Evolutionary conservation across 2,329 filamentous ascomycete species (phyloP).

Genomic region (Drechslerella stenobrocha): DNA sequence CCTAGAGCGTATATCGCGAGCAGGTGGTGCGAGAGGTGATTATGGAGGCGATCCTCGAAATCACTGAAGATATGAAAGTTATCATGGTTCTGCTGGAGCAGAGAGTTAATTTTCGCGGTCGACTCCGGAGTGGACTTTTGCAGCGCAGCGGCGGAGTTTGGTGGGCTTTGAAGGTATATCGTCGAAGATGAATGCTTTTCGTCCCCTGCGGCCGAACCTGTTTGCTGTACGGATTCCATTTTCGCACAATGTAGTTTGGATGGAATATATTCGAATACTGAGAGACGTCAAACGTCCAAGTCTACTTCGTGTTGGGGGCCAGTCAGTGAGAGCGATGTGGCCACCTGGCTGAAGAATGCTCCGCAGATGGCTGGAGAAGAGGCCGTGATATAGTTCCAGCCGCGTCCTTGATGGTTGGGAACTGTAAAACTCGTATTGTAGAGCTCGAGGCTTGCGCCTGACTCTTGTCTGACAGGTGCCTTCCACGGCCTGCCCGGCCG

Average conservation of each 20-base stretch:
- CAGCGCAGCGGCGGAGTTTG: slow-evolving; percentile 12
- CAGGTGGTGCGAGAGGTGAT: slow-evolving; percentile 79
- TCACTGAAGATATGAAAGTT: slow-evolving; percentile 81
- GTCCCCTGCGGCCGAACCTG: not conserved
- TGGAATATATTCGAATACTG: not conserved
- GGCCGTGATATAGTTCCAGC: not conserved
- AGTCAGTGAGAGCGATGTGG: not conserved
- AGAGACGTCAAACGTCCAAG: not conserved
- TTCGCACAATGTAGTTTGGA: not conserved
- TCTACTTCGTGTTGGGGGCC: no score
- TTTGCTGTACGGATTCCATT: not conserved
- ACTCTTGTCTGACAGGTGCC: no score
- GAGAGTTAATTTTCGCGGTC: slow-evolving; percentile 66
- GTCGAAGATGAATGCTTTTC: slow-evolving; percentile 11
- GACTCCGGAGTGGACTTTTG: slow-evolving; percentile 60
- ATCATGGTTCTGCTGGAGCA: slow-evolving; percentile 76
- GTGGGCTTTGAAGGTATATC: slow-evolving; percentile 14
- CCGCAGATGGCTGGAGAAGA: not conserved
- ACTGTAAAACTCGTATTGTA: not conserved
- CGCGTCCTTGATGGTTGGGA: no score
- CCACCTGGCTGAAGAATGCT: not conserved
- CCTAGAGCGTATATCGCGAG: slow-evolving; percentile 76
- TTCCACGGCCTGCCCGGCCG: no score
- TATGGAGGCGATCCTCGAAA: slow-evolving; percentile 68
- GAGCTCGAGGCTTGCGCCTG: not conserved